A percentile compares a stretch with the other conserved stretches of the same genome.
These are phyloP conservation scores for Fusarium foetens DNA, from an alignment of 2,329 filamentous ascomycete species.

Conservation along the genomic window DNA sequence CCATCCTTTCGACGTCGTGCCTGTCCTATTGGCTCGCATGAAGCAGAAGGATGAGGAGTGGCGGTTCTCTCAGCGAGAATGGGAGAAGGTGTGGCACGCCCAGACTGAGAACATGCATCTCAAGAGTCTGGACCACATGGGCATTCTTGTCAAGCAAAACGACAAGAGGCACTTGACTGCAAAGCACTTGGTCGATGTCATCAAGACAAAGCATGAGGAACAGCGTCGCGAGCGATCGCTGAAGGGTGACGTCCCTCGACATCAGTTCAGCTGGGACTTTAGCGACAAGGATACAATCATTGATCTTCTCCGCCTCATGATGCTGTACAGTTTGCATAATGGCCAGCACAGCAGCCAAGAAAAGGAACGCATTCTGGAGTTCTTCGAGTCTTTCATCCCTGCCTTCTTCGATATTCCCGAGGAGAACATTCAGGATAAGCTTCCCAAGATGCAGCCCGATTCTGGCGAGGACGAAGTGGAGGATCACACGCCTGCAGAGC, in stretches of 20 bases:
- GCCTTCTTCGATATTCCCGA: slow-evolving; percentile 80
- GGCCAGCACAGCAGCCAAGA: slow-evolving; percentile 77
- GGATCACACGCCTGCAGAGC: slow-evolving; percentile 75
- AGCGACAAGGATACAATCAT: slow-evolving; percentile 74
- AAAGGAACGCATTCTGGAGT: slow-evolving; percentile 77
- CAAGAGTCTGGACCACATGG: slow-evolving; percentile 96
- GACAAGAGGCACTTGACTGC: slow-evolving; percentile 93
- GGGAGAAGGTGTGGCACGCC: slow-evolving; percentile 98
- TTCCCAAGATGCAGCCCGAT: slow-evolving; percentile 75
- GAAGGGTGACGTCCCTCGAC: slow-evolving; percentile 68
- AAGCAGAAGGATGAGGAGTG: slow-evolving; percentile 98
- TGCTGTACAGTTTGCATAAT: slow-evolving; percentile 73
- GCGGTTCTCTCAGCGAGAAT: slow-evolving; percentile 96
- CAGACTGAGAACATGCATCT: slow-evolving; percentile 96
- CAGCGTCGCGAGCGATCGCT: slow-evolving; percentile 77
- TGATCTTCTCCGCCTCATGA: slow-evolving; percentile 70
- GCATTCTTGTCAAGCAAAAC: slow-evolving; percentile 84
- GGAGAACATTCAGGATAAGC: slow-evolving; percentile 72
- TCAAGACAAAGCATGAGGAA: slow-evolving; percentile 93
- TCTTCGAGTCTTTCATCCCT: slow-evolving; percentile 80
- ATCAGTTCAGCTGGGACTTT: slow-evolving; percentile 82
- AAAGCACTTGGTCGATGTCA: slow-evolving; percentile 89
- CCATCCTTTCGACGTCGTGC: slow-evolving; percentile 86
- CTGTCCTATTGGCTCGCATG: slow-evolving; percentile 85
- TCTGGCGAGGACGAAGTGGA: slow-evolving; percentile 83